Conservation (phyloP, 2,329 filamentous ascomycete species). For the Cyclaneusma minus region DNA sequence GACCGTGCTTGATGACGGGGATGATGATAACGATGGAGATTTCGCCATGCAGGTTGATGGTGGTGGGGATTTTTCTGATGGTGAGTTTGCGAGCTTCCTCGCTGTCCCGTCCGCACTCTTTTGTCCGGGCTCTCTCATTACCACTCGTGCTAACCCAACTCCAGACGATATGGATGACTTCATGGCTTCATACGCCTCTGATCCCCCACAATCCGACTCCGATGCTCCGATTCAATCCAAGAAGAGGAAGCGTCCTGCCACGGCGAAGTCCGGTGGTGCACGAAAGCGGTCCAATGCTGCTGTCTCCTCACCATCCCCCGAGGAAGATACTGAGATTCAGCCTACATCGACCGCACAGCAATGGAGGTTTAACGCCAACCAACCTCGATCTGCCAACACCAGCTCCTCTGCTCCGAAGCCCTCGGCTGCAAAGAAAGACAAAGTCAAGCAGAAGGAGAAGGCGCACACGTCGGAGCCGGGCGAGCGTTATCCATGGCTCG, state of each 20-base stretch:
- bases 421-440: constrained; percentile 10
- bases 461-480: constrained; percentile 72
- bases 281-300: constrained; percentile 52
- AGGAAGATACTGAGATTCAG: constrained; percentile 38
- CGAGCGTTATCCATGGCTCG: constrained; percentile 79
- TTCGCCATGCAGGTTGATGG: constrained; percentile 47
- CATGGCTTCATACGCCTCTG: constrained; percentile 50
- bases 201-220: no score
- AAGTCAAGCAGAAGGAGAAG: constrained; percentile 37
- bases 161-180: constrained; percentile 71
- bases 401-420: constrained; percentile 22
- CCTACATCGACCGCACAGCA: constrained; percentile 62
- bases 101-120: constrained; percentile 4
- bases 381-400: constrained; percentile 27
- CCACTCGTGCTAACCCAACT: no score
- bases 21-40: constrained; percentile 52
- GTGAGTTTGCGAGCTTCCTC: constrained; percentile 33
- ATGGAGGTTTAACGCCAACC: constrained; percentile 60
- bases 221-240: constrained; percentile 48
- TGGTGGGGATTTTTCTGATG: constrained; percentile 36
- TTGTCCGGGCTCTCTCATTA: no score
- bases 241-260: constrained; percentile 48
- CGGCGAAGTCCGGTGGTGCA: constrained; percentile 29
- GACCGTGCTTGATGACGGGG: constrained; percentile 51
- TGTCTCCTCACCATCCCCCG: constrained; percentile 32